Evolutionary conservation across 768 basidiomycete genomes (phyloP), one percentile per base, ranked within the genome.

Genomic region (Paxillus involutus): DNA sequence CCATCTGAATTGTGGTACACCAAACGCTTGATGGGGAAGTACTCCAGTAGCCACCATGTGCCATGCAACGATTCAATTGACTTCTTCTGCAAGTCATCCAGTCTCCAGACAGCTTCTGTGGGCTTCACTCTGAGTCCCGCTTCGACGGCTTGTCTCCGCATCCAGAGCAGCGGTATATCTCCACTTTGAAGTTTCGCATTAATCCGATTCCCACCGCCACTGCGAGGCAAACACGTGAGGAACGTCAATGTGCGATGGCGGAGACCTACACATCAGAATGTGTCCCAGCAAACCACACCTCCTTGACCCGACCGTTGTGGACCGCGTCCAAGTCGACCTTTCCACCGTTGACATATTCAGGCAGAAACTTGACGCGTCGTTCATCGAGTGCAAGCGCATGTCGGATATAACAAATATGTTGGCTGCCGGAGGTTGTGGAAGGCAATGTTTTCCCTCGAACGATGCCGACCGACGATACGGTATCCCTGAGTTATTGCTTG

Each of bases 401-500:
- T 12, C 67, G 62, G 47, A 68, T 63, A 21, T 43, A 53, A 44
- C 63, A 66, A 11, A 68, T 51, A 53, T 44, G 41, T 29, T 61
- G 8, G 44, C 29, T 24, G 17, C 17, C 16, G 12, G 36, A 41
- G 17, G 24, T 26, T 3, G 66, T 70, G 9, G 35, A 36, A 4
- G 74, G 73, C 0, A 71, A 54, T 12, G 59, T 61, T 6, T 44
- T 56, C 3, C 71, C 48, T 4, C 64, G 30, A 3, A 67, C 17
- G 42, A 81, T 32, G 3, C 74, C 71, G 30, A 76, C 60, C 0
- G 74, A 74, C 5, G 74, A 74, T 1, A 75, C 72, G 3, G 71
- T 73, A 47, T 75, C 74, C 74, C 74, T 75, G 26, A 10, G 13
- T 37, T 26, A n/a, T 6, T 42, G 12, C 3, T 13, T 35, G 4